Conservation (phyloP, 2,329 filamentous ascomycete genomes). For the Aaosphaeria pasadenensis region DNA sequence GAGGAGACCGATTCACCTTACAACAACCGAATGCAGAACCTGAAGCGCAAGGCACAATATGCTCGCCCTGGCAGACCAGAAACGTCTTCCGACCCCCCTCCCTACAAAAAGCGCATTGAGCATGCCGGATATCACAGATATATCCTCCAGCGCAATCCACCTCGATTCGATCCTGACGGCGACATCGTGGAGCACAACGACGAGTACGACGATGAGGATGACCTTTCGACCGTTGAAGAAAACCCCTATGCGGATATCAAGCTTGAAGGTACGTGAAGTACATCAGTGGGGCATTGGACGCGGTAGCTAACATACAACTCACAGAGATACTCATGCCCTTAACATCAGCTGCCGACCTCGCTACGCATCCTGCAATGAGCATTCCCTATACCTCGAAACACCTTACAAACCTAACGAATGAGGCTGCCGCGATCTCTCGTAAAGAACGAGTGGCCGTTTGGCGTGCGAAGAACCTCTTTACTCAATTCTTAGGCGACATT, state of each 20-base stretch:
- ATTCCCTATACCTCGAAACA: conserved; percentile 72
- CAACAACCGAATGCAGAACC: conserved; percentile 74
- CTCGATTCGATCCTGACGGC: conserved; percentile 72
- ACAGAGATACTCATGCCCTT: conserved; percentile 72
- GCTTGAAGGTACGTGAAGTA: conserved; percentile 60
- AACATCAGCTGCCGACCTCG: conserved; percentile 70
- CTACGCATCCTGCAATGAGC: conserved; percentile 71
- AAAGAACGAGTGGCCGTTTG: conserved; percentile 72
- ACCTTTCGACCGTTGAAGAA: conserved; percentile 60
- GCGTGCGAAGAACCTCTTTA: conserved; percentile 71
- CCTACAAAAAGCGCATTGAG: conserved; percentile 71
- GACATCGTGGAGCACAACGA: conserved; percentile 73
- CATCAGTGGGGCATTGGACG: conserved; percentile 1
- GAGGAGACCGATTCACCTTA: conserved; percentile 68
- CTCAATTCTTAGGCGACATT: conserved; percentile 71
- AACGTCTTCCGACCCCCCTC: conserved; percentile 55
- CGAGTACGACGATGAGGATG: conserved; percentile 63
- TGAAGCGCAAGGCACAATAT: conserved; percentile 72
- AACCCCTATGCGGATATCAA: conserved; percentile 73
- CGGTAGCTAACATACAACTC: conserved; percentile 22
- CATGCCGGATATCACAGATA: conserved; percentile 70
- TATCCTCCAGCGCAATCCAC: conserved; percentile 72
- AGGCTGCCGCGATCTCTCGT: conserved; percentile 69
- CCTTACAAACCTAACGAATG: conserved; percentile 66
- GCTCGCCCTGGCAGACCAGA: conserved; percentile 68